Conservation (phyloP, 805 yeast genomes). For the Lachancea sp. region DNA sequence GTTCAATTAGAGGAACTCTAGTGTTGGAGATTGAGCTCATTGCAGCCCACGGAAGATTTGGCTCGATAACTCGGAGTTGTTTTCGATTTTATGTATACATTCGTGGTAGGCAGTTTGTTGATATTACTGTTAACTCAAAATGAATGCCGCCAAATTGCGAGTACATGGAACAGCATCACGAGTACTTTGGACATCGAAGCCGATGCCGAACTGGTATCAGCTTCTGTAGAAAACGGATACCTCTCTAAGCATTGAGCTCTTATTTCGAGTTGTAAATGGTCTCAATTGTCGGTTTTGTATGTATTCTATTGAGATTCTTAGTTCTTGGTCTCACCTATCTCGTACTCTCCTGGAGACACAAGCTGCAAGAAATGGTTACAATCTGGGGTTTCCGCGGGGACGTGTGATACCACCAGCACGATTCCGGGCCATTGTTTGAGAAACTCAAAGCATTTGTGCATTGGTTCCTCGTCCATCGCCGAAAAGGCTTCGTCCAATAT, state of each 20-base stretch:
- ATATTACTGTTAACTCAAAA: not conserved
- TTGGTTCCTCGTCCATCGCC: conserved; percentile 68
- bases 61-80: not conserved
- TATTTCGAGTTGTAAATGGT: too few relatives aligned
- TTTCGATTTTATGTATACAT: not conserved
- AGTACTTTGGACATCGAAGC: too few relatives aligned
- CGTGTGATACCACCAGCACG: conserved; percentile 74
- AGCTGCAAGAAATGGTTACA: conserved; percentile 46
- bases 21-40: conserved; percentile 14
- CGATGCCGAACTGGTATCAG: too few relatives aligned
- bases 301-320: not conserved
- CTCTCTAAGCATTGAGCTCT: too few relatives aligned
- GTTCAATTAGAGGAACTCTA: conserved; percentile 33
- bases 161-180: not conserved
- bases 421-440: conserved; percentile 58
- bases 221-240: too few relatives aligned
- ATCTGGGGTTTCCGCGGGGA: conserved; percentile 65
- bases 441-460: conserved; percentile 48
- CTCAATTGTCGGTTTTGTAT: too few relatives aligned
- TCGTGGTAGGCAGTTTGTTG: not conserved
- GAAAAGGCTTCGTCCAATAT: conserved; percentile 91
- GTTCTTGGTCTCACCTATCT: conserved; percentile 18
- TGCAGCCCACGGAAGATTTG: not conserved
- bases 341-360: conserved; percentile 34
- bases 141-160: not conserved